Percentiles rank a stretch among this genome's conserved stretches.
Evolutionary conservation across 73 alveolate species (phyloP).

Genomic region (Paramecium sexaurelia): DNA sequence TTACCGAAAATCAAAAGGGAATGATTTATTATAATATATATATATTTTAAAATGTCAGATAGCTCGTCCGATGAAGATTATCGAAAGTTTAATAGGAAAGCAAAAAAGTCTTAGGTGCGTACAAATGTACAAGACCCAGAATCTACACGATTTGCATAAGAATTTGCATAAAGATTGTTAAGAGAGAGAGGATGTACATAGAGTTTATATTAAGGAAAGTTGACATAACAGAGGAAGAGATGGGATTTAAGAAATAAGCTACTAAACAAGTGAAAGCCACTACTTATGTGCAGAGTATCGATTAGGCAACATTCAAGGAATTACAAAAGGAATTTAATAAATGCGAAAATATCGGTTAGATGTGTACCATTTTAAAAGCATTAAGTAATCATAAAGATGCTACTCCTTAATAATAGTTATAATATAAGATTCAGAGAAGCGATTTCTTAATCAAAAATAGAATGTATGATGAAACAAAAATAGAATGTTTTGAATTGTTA

Average conservation of each 20-base stretch:
- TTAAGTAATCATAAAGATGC: not conserved
- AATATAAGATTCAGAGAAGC: not conserved
- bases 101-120: slow-evolving; percentile 2
- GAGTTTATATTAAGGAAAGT: not conserved
- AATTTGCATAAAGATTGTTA: not conserved
- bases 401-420: not conserved
- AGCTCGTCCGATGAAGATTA: slow-evolving; percentile 48
- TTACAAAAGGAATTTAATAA: slow-evolving; percentile 22
- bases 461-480: not conserved
- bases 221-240: slow-evolving; percentile 48
- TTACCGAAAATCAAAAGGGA: slow-evolving; percentile 23
- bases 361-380: slow-evolving; percentile 25
- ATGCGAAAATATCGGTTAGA: not conserved
- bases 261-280: not conserved
- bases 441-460: slow-evolving; percentile 9
- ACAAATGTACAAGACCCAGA: not conserved
- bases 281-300: slow-evolving; percentile 31
- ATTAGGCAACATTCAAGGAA: slow-evolving; percentile 38
- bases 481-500: not conserved
- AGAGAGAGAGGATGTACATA: slow-evolving; percentile 50
- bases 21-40: not conserved
- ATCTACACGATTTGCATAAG: not conserved
- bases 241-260: slow-evolving; percentile 6
- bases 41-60: slow-evolving; percentile 19
- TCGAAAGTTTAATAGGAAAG: slow-evolving; percentile 38